phyloP scores from a whole-genome alignment of 306 rosid genomes.

The Crataegus laevigata region DNA sequence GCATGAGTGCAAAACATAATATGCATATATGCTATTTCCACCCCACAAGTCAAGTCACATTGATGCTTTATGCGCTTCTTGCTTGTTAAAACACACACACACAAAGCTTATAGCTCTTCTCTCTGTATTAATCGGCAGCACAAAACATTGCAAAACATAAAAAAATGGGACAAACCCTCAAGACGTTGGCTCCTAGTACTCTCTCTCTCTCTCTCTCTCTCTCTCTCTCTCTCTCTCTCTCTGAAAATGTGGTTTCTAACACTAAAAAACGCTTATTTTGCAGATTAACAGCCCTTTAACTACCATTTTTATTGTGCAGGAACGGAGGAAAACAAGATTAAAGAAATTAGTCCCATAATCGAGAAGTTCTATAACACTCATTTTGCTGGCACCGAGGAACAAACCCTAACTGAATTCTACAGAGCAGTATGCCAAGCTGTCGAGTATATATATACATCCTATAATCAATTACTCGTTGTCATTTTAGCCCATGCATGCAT shows the following conservation, averaged over 20 bases:
- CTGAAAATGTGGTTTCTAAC: no score
- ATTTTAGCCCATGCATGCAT: not conserved
- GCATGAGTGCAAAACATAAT: no score
- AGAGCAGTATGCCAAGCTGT: conserved; percentile 37
- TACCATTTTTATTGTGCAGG: conserved; percentile 10
- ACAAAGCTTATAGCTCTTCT: not conserved
- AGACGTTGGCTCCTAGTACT: conserved; percentile 38
- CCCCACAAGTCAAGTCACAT: not conserved
- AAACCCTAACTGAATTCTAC: conserved; percentile 21
- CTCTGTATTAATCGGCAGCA: not conserved
- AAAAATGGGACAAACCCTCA: conserved; percentile 44
- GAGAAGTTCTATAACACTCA: not conserved
- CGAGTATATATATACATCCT: conserved; percentile 29
- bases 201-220: conserved; percentile 3
- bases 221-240: conserved; percentile 10
- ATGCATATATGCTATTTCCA: not conserved
- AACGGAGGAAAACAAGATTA: conserved; percentile 25
- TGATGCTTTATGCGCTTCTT: not conserved
- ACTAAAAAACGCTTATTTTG: no score
- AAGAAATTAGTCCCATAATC: conserved; percentile 21
- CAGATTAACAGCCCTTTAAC: not conserved
- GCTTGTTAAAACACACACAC: not conserved
- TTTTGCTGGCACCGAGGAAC: not conserved
- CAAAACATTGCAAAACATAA: not conserved
- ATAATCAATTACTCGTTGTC: not conserved